Evolutionary conservation across 331 rosid species (phyloP), one percentile per base, ranked within the genome.

Genomic region (Telfairia occidentalis): DNA sequence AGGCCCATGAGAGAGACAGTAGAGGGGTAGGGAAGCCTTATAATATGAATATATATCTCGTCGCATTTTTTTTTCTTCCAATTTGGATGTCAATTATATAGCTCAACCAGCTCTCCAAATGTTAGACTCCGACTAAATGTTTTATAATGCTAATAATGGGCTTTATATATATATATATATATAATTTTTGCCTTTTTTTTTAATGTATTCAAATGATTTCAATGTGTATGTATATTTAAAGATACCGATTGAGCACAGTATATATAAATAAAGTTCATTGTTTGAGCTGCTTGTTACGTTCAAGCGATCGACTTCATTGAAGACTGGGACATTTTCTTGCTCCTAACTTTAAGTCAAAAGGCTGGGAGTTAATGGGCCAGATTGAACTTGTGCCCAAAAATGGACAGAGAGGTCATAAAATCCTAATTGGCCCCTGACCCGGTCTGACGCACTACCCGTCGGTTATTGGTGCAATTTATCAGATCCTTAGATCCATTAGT

Each of bases 1-100:
- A 78, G 84, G 65, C 30, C 82, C 86, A 19, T 85, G 75, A 89
- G 70, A 59, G 52, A 42, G n/a, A n/a, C n/a, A n/a, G n/a, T n/a
- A n/a, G 50, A 69, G 28, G 30, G 49, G 8, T 6, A 15, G n/a
- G n/a, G n/a, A n/a, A n/a, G n/a, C n/a, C n/a, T 13, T 15, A 37
- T 13, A 23, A 43, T 42, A 69, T 69, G 55, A 42, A 69, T 43
- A 16, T 43, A 69, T 43, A 16, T 43, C 37, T 32, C 32, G 48
- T 29, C 38, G 5, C n/a, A 61, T 32, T 61, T 61, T 52, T 26
- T 49, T 49, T 63, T 24, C 0, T 9, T 3, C 34, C 48, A 32
- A 49, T 73, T 71, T 58, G 73, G 78, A 63, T 78, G 32, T 50
- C 49, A 53, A 52, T 73, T 38, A 37, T 52, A 35, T 29, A 30